Conservation (phyloP, 2,329 filamentous ascomycete genomes). For the Stachybotrys elegans region DNA sequence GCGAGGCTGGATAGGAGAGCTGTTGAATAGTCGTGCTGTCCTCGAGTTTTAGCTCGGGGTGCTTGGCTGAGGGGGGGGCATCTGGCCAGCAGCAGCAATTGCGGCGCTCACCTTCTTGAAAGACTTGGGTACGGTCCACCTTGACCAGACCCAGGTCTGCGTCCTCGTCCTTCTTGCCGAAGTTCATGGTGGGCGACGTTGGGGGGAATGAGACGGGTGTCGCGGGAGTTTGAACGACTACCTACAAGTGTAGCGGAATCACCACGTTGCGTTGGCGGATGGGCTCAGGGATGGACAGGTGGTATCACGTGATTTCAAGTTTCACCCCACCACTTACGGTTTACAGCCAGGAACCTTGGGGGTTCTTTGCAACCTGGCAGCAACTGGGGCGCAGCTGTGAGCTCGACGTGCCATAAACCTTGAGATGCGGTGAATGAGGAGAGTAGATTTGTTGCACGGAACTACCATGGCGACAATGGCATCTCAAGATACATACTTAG, state of each 20-base stretch:
- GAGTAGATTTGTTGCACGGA: too few relatives aligned
- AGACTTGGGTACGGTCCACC: constrained; percentile 95
- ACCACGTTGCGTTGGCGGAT: constrained; percentile 32
- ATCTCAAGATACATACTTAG: too few relatives aligned
- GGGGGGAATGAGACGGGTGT: constrained; percentile 24
- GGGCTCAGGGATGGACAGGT: constrained; percentile 26
- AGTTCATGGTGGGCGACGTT: constrained; percentile 68
- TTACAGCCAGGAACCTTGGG: too few relatives aligned
- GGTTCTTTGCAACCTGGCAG: too few relatives aligned
- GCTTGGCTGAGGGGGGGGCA: constrained; percentile 18
- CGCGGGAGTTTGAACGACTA: constrained; percentile 24
- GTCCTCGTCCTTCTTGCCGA: constrained; percentile 99
- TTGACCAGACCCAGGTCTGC: constrained; percentile 89
- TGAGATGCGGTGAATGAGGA: too few relatives aligned
- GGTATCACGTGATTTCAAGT: constrained; percentile 27
- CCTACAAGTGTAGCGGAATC: constrained; percentile 24
- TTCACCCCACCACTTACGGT: background rate
- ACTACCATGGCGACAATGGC: too few relatives aligned
- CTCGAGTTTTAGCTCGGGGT: constrained; percentile 28
- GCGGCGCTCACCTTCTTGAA: constrained; percentile 97
- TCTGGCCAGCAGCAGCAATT: constrained; percentile 21
- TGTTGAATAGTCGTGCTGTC: constrained; percentile 93
- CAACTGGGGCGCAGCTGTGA: too few relatives aligned
- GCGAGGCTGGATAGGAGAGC: constrained; percentile 91
- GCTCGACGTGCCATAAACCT: too few relatives aligned